Evolutionary conservation across 176 grass and related monocot species (phyloP).

Genomic region (Metroxylon sagu): DNA sequence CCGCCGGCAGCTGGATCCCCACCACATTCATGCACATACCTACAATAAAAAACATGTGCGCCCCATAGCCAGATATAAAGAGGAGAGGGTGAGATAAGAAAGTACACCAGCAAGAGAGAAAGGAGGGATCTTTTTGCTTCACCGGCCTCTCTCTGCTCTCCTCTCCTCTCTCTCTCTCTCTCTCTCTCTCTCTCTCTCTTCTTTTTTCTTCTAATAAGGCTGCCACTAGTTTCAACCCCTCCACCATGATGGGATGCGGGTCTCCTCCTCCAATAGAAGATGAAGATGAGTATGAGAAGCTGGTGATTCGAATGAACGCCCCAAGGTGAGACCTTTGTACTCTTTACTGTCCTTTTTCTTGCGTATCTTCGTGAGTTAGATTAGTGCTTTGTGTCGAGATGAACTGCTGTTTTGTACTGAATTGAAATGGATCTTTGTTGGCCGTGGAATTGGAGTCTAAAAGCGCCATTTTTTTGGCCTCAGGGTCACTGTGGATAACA

Average conservation of each 20-base stretch:
- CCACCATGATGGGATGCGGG: constrained; percentile 59
- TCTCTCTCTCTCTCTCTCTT: background rate
- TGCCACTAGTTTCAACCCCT: background rate
- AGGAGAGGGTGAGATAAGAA: constrained; percentile 17
- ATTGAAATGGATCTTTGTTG: background rate
- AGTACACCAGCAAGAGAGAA: background rate
- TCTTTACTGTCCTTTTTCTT: background rate
- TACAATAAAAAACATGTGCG: constrained; percentile 9
- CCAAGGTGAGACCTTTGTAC: constrained; percentile 43
- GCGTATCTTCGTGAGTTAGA: background rate
- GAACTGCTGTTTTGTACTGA: background rate
- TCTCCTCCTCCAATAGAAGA: constrained; percentile 58
- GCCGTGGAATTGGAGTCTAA: constrained; percentile 15
- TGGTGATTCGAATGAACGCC: constrained; percentile 92
- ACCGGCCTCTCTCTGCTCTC: background rate
- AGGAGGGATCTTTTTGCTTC: constrained; percentile 2
- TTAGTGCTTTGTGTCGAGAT: background rate
- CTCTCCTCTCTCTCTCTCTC: background rate
- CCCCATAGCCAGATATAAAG: constrained; percentile 25
- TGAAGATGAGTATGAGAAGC: constrained; percentile 87
- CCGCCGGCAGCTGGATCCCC: constrained; percentile 26
- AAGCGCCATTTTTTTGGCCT: constrained; percentile 15
- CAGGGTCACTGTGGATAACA: constrained; percentile 89
- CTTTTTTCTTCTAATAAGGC: too few relatives aligned
- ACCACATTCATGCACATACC: constrained; percentile 13